Percentiles rank a stretch among this genome's conserved stretches.
Conservation (phyloP, 2,329 filamentous ascomycete species). For the Alternaria sp. region DNA sequence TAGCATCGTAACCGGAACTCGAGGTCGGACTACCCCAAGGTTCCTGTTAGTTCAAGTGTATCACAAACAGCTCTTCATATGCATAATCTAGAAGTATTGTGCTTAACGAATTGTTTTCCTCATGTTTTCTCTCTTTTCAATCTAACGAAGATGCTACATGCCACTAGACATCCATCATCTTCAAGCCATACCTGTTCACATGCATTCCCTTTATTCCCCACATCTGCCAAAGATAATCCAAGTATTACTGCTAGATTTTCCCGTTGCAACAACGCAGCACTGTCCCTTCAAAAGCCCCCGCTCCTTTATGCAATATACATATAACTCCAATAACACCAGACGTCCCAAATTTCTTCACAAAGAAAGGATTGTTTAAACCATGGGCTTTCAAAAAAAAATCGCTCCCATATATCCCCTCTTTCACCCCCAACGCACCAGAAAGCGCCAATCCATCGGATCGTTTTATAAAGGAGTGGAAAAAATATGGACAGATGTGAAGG, state of each 20-base stretch:
- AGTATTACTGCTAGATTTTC: constrained; percentile 1
- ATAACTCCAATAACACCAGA: constrained; percentile 1
- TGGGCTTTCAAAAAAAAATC: neutral
- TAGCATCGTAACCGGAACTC: neutral
- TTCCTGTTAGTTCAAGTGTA: neutral
- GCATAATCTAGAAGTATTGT: neutral
- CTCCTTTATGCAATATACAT: neutral
- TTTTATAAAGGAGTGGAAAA: constrained; percentile 26
- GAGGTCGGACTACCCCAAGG: too few relatives aligned
- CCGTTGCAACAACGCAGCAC: neutral
- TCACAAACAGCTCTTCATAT: neutral
- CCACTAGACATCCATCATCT: neutral
- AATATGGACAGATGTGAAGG: constrained; percentile 35
- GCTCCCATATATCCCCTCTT: too few relatives aligned
- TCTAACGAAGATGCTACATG: neutral
- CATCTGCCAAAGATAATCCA: neutral
- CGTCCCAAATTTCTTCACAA: too few relatives aligned
- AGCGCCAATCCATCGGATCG: neutral
- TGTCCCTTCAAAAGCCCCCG: neutral
- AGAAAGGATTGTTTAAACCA: neutral
- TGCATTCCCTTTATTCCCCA: neutral
- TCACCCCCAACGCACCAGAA: neutral
- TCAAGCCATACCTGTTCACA: neutral
- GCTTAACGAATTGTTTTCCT: neutral
- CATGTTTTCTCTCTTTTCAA: neutral